Evolutionary conservation across 495 filamentous ascomycete genomes (phyloP), one percentile per base, ranked within the genome.

Genomic region (Neurospora sp.): DNA sequence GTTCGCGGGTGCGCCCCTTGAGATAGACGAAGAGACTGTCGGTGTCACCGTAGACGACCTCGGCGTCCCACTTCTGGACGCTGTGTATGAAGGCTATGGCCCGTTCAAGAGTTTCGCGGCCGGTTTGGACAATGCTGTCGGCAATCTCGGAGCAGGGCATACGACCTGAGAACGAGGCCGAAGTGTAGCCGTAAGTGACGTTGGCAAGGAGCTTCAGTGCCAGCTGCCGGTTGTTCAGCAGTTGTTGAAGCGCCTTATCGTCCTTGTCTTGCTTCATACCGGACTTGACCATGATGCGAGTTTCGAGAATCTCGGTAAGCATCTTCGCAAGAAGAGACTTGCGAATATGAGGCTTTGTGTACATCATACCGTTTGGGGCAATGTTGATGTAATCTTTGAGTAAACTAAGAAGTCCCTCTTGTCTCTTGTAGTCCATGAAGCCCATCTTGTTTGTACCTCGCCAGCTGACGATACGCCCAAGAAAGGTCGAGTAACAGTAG

Each of bases 101-200:
- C 35, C 93, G 94, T 82, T 99, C 96, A 3, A 99, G 86, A 0
- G 94, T 99, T 81, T 98, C 96, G 16, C 95, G 90, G 4, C 92
- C 96, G 0, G 94, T 94, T 79, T 98, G 96, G 0, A 98, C 96
- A 78, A 99, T 98, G 81, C 93, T 97, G 82, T 99, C 96, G 39
- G 96, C 96, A 74, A 99, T 98, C 81, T 99, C 96, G 16, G 94
- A 91, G 80, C 96, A 99, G 4, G 96, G 96, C 96, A 98, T 98
- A 44, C 96, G 87, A 1, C 96, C 96, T 0, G 94, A 97, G 81
- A 96, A 98, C 5, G 93, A 93, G 3, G 96, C 96, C 14, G 95
- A 97, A 0, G 96, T 95, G 80, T 99, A 99, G 45, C 96, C 96
- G 75, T 99, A 99, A 1, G 96, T 99, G 73, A 99, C 96, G 75